Base-by-base conservation (phyloP, 345 rosid species). In the Noccaea bulbosa region DNA sequence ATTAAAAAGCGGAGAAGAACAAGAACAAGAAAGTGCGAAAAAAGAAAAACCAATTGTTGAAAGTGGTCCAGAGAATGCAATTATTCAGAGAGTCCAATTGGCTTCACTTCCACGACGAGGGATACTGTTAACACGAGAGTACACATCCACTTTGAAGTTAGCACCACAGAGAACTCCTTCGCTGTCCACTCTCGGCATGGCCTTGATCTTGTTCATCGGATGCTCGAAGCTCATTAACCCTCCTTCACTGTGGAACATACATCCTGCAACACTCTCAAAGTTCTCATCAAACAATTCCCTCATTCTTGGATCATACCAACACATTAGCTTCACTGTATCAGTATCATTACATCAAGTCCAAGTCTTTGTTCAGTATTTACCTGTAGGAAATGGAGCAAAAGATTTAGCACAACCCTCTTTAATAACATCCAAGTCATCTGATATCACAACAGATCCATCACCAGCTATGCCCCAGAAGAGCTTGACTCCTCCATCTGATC, bases 191-290 rank as follows among this genome's bases (percentile, higher is more conserved):
- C 99, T 89, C 0, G 96, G 95, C 97, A 94, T 88, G 4, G 99
- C 95, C 80, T 87, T 88, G 66, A 94, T 59, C 83, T 84, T 80
- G 77, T 79, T 83, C 85, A 77, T 87, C 3, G 97, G 99, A 77
- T 91, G 96, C 82, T 94, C 99, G 33, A 89, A 94, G 82, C 96
- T 94, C 95, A 81, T 89, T 80, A 94, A 54, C 17, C 99, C 98
- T 52, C 80, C 90, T 17, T 85, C 93, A n/a, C 89, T 91, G 60
- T 91, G 92, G 71, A 91, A 94, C 93, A 94, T 89, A 40, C 89
- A 94, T 10, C 98, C 95, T 88, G 79, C 63, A 54, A 14, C 51
- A 54, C 3, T 5, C 17, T 20, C 53, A 53, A 43, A 0, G 30
- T 8, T 35, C 6, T 5, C 22, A 71, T 33, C 46, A 41, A 40